phyloP scores from a whole-genome alignment of 345 rosid genomes.

The Isatis tinctoria region DNA sequence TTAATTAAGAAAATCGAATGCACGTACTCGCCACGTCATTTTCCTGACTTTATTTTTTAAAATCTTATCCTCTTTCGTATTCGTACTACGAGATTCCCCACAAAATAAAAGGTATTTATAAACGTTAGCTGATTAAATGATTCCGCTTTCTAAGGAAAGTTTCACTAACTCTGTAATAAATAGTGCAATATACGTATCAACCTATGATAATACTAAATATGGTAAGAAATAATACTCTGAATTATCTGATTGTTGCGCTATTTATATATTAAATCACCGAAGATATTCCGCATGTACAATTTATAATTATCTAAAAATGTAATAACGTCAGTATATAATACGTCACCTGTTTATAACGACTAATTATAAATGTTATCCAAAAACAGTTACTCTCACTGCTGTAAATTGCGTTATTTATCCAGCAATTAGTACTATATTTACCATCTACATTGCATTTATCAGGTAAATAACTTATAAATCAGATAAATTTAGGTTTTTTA shows the following conservation, averaged over 20 bases:
- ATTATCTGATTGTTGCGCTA: background rate
- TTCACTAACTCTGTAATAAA: background rate
- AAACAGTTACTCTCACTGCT: no score
- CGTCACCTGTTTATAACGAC: no score
- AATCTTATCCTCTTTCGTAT: constrained; percentile 21
- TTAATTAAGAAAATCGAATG: constrained; percentile 18
- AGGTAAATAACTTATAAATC: background rate
- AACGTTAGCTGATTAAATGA: background rate
- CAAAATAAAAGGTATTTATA: background rate
- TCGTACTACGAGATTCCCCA: constrained; percentile 21
- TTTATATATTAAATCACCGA: background rate
- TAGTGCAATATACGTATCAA: background rate
- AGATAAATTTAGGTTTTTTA: background rate
- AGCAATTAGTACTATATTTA: background rate
- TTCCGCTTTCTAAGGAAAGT: background rate
- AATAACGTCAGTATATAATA: no score
- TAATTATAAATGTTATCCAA: no score
- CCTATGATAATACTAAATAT: background rate
- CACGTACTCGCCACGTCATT: constrained; percentile 36
- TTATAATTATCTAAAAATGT: background rate
- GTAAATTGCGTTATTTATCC: no score
- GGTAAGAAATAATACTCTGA: background rate
- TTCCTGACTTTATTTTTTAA: constrained; percentile 13
- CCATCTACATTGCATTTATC: background rate
- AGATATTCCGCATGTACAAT: background rate